Conservation (phyloP, 495 filamentous ascomycete species). For the Letharia lupina region DNA sequence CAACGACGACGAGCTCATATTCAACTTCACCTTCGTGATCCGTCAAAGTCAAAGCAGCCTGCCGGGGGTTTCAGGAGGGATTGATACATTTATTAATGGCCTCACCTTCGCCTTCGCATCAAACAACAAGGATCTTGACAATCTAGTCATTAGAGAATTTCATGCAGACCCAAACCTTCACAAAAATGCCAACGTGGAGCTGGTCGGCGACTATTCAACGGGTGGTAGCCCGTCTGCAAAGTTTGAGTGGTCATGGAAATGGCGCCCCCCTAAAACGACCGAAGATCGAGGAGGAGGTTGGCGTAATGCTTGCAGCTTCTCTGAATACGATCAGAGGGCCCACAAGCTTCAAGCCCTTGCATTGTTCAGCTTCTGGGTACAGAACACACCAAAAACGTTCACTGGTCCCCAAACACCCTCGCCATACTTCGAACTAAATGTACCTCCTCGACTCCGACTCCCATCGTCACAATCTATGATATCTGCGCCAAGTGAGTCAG, state of each 20-base stretch:
- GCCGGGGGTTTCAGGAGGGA: conserved; percentile 36
- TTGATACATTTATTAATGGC: conserved; percentile 74
- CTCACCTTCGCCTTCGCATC: conserved; percentile 89
- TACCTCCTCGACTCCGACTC: conserved; percentile 68
- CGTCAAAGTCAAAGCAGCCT: conserved; percentile 48
- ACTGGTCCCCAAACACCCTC: conserved; percentile 47
- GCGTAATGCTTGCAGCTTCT: conserved; percentile 91
- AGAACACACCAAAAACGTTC: conserved; percentile 47
- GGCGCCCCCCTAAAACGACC: conserved; percentile 74
- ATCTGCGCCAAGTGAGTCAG: conserved; percentile 64
- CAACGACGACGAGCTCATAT: conserved; percentile 84
- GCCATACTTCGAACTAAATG: conserved; percentile 59
- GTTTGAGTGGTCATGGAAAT: conserved; percentile 94
- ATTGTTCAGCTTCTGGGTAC: conserved; percentile 90
- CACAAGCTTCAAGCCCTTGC: conserved; percentile 83
- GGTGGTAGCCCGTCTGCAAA: conserved; percentile 72
- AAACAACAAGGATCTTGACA: conserved; percentile 78
- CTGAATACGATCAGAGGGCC: conserved; percentile 90
- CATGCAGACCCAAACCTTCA: conserved; percentile 95
- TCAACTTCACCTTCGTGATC: conserved; percentile 85
- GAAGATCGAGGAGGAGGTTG: conserved; percentile 89
- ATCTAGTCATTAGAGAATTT: conserved; percentile 87
- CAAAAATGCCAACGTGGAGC: conserved; percentile 89
- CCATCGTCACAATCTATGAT: conserved; percentile 75
- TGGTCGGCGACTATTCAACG: conserved; percentile 83